phyloP scores from a whole-genome alignment of 179 eudicot genomes.

The Vitellaria paradoxa region DNA sequence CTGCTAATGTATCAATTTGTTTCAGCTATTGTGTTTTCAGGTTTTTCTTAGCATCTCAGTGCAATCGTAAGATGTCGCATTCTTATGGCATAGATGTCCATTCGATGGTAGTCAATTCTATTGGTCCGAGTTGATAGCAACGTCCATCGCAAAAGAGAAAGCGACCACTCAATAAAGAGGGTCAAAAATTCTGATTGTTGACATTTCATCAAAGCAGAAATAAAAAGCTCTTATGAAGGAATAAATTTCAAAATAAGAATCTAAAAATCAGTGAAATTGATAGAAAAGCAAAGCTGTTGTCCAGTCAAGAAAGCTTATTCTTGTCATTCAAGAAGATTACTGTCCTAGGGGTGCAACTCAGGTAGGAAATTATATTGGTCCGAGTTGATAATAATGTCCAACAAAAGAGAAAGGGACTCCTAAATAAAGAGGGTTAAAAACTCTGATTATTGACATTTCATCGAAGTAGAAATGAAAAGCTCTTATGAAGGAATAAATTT shows the following conservation, averaged over 20 bases:
- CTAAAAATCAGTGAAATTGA: background rate
- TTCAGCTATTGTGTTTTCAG: background rate
- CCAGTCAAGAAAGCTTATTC: background rate
- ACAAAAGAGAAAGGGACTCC: background rate
- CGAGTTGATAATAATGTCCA: background rate
- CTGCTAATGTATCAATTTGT: background rate
- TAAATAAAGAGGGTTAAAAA: too few relatives aligned
- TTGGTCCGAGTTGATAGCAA: background rate
- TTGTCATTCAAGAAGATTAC: background rate
- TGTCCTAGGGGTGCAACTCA: background rate
- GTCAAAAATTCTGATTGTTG: too few relatives aligned
- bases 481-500: too few relatives aligned
- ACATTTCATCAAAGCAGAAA: too few relatives aligned
- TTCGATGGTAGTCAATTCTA: background rate
- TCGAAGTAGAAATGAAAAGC: background rate
- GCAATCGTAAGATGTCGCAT: background rate
- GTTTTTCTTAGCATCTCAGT: background rate
- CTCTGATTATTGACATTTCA: too few relatives aligned
- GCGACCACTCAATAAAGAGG: too few relatives aligned
- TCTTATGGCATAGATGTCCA: background rate
- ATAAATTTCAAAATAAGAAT: background rate
- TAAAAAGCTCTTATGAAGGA: background rate
- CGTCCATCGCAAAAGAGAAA: background rate
- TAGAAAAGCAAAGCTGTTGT: constrained; percentile 1
- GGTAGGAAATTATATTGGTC: background rate